Conservation (phyloP, 768 basidiomycete species). For the Amanita rubescens region DNA sequence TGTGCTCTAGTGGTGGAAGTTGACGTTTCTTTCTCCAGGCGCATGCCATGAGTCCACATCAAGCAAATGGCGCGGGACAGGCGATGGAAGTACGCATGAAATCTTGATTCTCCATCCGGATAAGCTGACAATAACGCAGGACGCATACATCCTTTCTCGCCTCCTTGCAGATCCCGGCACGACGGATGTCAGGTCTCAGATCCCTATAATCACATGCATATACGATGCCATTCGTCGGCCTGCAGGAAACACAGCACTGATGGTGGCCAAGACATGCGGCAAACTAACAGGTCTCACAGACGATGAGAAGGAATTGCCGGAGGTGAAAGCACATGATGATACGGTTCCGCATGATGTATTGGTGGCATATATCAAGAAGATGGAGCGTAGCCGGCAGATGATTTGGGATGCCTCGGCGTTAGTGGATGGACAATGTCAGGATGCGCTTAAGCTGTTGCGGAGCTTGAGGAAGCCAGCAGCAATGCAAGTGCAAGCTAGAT, state of each 20-base stretch:
- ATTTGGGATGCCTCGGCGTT: slow-evolving; percentile 38
- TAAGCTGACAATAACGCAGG: slow-evolving; percentile 34
- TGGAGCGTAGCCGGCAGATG: slow-evolving; percentile 47
- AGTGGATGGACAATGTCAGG: slow-evolving; percentile 21
- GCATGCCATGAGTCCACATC: slow-evolving; percentile 48
- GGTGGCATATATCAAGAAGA: slow-evolving; percentile 34
- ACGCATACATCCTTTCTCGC: slow-evolving; percentile 38
- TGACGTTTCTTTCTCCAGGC: slow-evolving; percentile 27
- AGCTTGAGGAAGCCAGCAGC: background rate
- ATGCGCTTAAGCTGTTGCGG: background rate
- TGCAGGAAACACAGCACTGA: slow-evolving; percentile 29
- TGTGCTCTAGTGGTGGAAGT: background rate
- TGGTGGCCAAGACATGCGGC: slow-evolving; percentile 33
- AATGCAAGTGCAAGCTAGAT: no score
- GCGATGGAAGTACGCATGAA: slow-evolving; percentile 39
- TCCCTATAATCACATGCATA: slow-evolving; percentile 28
- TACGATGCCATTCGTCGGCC: slow-evolving; percentile 48
- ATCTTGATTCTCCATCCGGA: slow-evolving; percentile 12
- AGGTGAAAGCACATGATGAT: slow-evolving; percentile 18
- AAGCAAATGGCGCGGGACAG: slow-evolving; percentile 53
- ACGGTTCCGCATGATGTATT: slow-evolving; percentile 30
- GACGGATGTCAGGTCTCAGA: slow-evolving; percentile 32
- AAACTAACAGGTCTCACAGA: slow-evolving; percentile 32
- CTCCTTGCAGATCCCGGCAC: slow-evolving; percentile 37
- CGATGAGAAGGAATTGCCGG: slow-evolving; percentile 24